Base-by-base conservation (phyloP, 345 rosid genomes). In the Stellera chamaejasme region DNA sequence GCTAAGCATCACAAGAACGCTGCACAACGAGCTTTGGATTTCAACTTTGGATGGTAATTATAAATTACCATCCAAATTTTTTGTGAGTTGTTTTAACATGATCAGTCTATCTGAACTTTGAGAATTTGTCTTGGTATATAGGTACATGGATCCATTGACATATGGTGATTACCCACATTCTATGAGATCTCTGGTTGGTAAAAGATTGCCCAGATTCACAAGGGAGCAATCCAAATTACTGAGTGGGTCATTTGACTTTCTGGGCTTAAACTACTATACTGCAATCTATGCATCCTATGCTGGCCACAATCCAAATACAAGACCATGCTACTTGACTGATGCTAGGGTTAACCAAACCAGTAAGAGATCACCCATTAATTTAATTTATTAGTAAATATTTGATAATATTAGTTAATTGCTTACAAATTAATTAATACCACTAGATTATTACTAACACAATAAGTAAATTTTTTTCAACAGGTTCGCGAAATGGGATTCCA, bases 251-350 rank as follows among this genome's bases (percentile, higher is more conserved):
- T 52, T 69, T 50, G 85, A 80, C 71, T 82, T 79, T 62, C 58
- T 82, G 27, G 85, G 83, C 27, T 55, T 82, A 63, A 82, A 82
- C 58, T 82, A 82, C 59, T 80, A 82, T 54, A 73, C 81, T 3
- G 58, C 79, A 13, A 2, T 36, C 53, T 82, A 79, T 46, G 81
- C 73, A 13, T 62, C 72, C 10, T 58, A 69, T 32, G 16, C 42
- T 9, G 58, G 72, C 3, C 3, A 1, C 4, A 2, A 41, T 10
- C 45, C 43, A 15, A 16, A n/a, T 13, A 10, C 25, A 1, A 15
- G 64, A 1, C 16, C 66, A n/a, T 69, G 69, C 61, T 66, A 55
- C 14, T 2, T 48, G 13, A 79, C 81, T 3, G 84, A 79, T 63
- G 13, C 62, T 43, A 75, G 13, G 0, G 66, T n/a, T 15, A 60